Percentiles rank a stretch among this genome's conserved stretches.
phyloP scores from a whole-genome alignment of 306 rosid species.

The Cucumis sativus region Cucumber_9930_V3 NC_026657.2:21271501-21272000 shows the following conservation, averaged over 20 bases:
- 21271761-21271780: too few relatives aligned
- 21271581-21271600: background rate
- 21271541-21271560: background rate
- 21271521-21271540: background rate
- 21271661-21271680: background rate
- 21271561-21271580: background rate
- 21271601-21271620: background rate
- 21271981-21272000: background rate
- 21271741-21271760: too few relatives aligned
- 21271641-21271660: background rate
- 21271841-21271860: background rate
- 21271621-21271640: background rate
- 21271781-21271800: too few relatives aligned
- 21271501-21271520: background rate
- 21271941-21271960: background rate
- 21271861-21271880: background rate
- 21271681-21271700: background rate
- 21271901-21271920: background rate
- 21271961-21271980: background rate
- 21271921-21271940: background rate
- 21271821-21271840: background rate
- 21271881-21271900: background rate
- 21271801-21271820: background rate
- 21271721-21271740: background rate
- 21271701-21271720: background rate